Percentiles rank a stretch among this genome's conserved stretches.
Conservation (phyloP, 257 asterid species). For the Handroanthus guayacan region DNA sequence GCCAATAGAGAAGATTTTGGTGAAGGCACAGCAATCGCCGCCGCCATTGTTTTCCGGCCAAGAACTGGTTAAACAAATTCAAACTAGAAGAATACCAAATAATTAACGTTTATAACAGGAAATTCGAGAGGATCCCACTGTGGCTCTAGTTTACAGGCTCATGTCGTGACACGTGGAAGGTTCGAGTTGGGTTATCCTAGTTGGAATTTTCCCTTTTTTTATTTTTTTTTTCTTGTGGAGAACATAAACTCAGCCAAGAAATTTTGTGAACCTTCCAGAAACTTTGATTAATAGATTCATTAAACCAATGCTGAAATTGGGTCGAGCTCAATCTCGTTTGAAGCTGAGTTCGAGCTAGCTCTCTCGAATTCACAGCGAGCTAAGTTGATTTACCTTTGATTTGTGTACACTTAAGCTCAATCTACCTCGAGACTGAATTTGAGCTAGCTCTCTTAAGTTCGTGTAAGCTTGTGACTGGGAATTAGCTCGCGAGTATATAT, state of each 20-base stretch:
- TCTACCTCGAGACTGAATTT: no score
- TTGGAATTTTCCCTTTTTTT: slow-evolving; percentile 25
- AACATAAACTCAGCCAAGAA: no score
- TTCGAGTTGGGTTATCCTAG: slow-evolving; percentile 27
- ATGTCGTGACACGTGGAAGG: slow-evolving; percentile 57
- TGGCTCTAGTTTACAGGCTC: slow-evolving; percentile 38
- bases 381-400: no score
- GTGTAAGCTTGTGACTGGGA: no score
- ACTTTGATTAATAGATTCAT: not conserved
- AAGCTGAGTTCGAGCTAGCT: no score
- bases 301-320: no score
- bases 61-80: slow-evolving; percentile 10
- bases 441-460: no score
- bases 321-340: no score
- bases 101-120: slow-evolving; percentile 1
- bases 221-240: no score
- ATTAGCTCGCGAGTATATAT: no score
- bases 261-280: not conserved
- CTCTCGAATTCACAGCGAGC: no score
- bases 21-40: slow-evolving; percentile 52
- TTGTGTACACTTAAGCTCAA: no score
- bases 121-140: not conserved
- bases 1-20: slow-evolving; percentile 52
- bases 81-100: not conserved
- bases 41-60: slow-evolving; percentile 48